phyloP scores from a whole-genome alignment of 495 filamentous ascomycete species.

The Platismatia glauca region DNA sequence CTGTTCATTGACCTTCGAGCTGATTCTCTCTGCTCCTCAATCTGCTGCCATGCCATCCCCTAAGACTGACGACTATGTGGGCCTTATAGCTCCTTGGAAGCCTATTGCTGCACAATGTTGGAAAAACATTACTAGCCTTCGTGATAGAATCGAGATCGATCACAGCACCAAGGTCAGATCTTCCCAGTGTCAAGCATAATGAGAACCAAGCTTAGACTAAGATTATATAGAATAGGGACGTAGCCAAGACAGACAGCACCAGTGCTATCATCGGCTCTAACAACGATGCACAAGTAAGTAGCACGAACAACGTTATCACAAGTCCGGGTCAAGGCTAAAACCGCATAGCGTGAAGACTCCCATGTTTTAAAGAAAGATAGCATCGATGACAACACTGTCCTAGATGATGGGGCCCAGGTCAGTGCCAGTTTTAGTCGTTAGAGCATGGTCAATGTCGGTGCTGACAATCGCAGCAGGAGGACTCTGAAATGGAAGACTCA shows the following conservation, averaged over 20 bases:
- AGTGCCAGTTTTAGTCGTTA: neutral
- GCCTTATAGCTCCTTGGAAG: neutral
- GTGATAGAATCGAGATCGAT: neutral
- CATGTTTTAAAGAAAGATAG: neutral
- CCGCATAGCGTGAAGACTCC: neutral
- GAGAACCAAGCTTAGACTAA: neutral
- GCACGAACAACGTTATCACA: neutral
- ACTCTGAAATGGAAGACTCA: neutral
- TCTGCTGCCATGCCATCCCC: neutral
- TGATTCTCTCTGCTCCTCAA: neutral
- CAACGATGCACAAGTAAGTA: neutral
- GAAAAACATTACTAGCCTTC: neutral
- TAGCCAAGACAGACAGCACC: neutral
- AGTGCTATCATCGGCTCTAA: neutral
- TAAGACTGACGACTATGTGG: neutral
- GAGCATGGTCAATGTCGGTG: neutral
- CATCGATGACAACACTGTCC: neutral
- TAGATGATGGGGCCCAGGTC: neutral
- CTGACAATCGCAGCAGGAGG: neutral
- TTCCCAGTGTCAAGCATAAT: neutral
- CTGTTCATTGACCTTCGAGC: neutral
- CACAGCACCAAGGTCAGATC: neutral
- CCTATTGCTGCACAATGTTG: neutral
- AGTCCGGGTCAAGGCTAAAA: neutral
- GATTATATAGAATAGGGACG: neutral